Evolutionary conservation across 805 yeast genomes (phyloP), one percentile per base, ranked within the genome.

Genomic region (Diddensiella santjacobensis): DNA sequence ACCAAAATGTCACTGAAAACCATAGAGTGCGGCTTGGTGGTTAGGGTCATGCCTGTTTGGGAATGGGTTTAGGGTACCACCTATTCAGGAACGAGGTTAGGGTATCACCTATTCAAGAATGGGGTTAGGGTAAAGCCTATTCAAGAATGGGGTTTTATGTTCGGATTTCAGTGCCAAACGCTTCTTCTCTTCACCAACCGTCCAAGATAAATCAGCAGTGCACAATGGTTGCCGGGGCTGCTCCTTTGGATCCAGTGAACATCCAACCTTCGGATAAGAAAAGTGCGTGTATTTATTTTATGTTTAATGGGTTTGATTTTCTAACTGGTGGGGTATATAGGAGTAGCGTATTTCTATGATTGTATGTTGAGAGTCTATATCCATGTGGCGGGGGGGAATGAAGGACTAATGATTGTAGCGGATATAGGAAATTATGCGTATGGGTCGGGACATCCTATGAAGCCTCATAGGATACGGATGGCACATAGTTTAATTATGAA

Each of bases 361-460:
- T 80, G 70, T 66, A n/a, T n/a, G n/a, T n/a, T n/a, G n/a, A n/a
- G 55, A 29, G 69, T 45, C 17, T 8, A 6, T 15, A 17, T 13
- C 38, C 20, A 13, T 8, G 15, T n/a, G 31, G 11, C 8, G 38
- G 35, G 22, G 31, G 42, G 30, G 23, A 17, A 8, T n/a, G 30
- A n/a, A 35, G 10, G 31, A 46, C 54, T 42, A 51, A 20, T 13
- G 13, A 26, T 26, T 26, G 22, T 38, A 59, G 73, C 96, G 23
- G 99, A 91, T 65, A 96, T 93, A 42, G 98, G 98, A 30, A 93
- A 93, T 71, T 91, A 91, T 69, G 96, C 97, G 40, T 93, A 93
- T 65, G 98, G 98, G 49, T 93, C 96, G 3, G 96, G 96, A 23
- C 99, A 93, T 68, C 97, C 97, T 36, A 93, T 93, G 99, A 93